A percentile compares a stretch with the other conserved stretches of the same genome.
phyloP scores from a whole-genome alignment of 1,284 basidiomycete species.

The Marasmius tenuissimus region DNA sequence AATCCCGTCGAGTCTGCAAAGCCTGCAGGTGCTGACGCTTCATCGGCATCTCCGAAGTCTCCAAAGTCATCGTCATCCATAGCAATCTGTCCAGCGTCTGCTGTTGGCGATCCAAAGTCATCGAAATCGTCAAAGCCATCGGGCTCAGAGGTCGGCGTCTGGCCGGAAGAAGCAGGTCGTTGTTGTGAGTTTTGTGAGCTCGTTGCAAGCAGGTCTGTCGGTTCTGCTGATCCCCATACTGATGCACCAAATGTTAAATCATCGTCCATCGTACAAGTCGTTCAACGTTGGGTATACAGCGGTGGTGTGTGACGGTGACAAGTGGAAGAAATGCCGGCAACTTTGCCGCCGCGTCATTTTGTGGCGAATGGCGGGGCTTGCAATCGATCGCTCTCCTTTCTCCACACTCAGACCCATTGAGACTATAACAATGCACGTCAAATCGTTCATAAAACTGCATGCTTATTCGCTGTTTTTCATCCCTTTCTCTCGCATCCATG shows the following conservation, averaged over 20 bases:
- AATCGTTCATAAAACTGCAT: background rate
- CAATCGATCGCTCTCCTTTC: no score
- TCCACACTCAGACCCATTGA: no score
- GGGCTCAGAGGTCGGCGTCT: conserved; percentile 29
- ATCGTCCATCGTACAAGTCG: conserved; percentile 57
- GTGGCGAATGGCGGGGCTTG: no score
- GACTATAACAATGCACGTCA: no score
- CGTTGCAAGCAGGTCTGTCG: conserved; percentile 28
- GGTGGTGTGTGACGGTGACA: no score
- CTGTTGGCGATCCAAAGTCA: conserved; percentile 60
- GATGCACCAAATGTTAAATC: conserved; percentile 70
- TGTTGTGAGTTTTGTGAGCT: conserved; percentile 21
- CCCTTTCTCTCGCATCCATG: background rate
- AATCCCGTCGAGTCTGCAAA: conserved; percentile 46
- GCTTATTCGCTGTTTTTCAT: background rate
- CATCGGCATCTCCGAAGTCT: conserved; percentile 74
- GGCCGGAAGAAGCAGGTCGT: conserved; percentile 20
- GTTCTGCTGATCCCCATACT: conserved; percentile 62
- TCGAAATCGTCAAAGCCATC: conserved; percentile 64
- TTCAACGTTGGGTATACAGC: background rate
- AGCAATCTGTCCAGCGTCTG: conserved; percentile 37
- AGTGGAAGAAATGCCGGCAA: no score
- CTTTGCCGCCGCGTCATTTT: no score
- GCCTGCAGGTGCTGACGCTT: conserved; percentile 28
- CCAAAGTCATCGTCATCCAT: conserved; percentile 76